Conservation (phyloP, 305 asterid genomes). For the Solanum hybrid region DNA sequence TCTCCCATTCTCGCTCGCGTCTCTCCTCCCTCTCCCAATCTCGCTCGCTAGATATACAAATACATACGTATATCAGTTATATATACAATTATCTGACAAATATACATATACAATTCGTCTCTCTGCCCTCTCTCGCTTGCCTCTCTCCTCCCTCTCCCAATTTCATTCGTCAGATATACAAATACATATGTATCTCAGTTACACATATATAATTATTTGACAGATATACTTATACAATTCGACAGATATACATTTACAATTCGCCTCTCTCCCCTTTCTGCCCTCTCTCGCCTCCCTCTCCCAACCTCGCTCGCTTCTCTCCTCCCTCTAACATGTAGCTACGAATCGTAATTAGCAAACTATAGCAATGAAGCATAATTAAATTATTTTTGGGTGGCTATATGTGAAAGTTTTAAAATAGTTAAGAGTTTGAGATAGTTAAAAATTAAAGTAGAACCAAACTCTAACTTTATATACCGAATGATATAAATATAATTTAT, state of each 20-base stretch:
- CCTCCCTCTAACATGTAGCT: neutral
- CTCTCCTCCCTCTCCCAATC: neutral
- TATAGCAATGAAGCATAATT: fast-evolving
- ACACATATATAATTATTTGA: no score
- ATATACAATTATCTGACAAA: no score
- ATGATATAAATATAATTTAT: neutral
- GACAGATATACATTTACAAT: neutral
- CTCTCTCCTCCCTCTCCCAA: neutral
- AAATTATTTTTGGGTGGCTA: no score
- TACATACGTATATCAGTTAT: no score
- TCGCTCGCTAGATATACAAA: no score
- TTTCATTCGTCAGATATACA: neutral
- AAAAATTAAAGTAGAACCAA: neutral
- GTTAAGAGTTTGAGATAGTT: neutral
- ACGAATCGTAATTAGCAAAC: neutral
- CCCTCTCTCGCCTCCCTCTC: neutral
- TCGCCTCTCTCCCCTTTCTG: fast-evolving
- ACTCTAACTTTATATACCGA: neutral
- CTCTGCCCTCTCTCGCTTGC: no score
- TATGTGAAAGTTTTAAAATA: neutral
- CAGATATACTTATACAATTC: no score
- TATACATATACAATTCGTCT: no score
- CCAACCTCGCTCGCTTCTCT: neutral
- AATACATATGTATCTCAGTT: neutral
- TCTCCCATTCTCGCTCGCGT: neutral